Conservation (phyloP, 345 rosid species). For the Kernera saxatilis region DNA sequence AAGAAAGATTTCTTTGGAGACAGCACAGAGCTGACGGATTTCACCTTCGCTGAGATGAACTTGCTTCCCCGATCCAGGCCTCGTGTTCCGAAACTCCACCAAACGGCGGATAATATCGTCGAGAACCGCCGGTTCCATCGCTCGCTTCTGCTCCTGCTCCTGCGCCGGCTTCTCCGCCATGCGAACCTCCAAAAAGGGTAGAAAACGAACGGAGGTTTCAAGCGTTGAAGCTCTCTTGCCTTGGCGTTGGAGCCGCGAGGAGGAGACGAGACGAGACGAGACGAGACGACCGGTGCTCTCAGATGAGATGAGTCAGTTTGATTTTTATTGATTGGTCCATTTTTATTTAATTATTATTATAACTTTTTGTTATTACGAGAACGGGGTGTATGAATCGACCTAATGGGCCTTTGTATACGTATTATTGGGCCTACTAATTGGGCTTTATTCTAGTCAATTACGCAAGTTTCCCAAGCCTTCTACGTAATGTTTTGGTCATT, state of each 20-base stretch:
- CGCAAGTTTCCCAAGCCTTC: neutral
- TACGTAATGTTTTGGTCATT: neutral
- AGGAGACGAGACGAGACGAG: neutral
- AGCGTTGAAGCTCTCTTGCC: conserved; percentile 5
- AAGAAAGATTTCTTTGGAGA: conserved; percentile 65
- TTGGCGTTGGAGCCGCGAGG: conserved; percentile 21
- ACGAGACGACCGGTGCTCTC: conserved; percentile 6
- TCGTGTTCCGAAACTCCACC: conserved; percentile 50
- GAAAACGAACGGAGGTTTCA: neutral
- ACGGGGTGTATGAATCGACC: neutral
- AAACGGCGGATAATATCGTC: conserved; percentile 67
- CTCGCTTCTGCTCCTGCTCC: conserved; percentile 33
- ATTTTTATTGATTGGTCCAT: conserved; percentile 7
- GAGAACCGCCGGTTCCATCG: conserved; percentile 52
- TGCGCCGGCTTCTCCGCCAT: conserved; percentile 32
- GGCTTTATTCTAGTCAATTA: neutral
- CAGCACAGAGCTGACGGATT: conserved; percentile 72
- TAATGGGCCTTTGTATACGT: neutral
- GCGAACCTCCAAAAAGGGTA: neutral
- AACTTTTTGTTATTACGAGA: neutral
- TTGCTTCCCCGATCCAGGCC: conserved; percentile 58
- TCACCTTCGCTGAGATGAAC: conserved; percentile 76
- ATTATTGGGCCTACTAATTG: neutral
- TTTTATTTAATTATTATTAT: neutral
- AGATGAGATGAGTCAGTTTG: conserved; percentile 14